These are phyloP conservation scores for Gracilariopsis chorda DNA, from an alignment of 23 red algal genomes.

Conservation along the genomic window DNA sequence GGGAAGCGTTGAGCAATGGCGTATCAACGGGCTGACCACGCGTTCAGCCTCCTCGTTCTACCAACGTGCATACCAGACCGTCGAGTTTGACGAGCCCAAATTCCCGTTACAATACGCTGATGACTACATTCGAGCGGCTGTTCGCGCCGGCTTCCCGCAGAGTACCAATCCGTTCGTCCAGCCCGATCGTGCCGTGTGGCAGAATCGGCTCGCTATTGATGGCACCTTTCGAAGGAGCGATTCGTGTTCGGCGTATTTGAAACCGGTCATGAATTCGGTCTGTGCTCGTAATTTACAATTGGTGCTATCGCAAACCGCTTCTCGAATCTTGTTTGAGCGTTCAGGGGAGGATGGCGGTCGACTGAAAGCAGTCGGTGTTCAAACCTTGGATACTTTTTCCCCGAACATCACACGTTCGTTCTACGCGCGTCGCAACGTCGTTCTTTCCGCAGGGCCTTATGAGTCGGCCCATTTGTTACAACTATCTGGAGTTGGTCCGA, in stretches of 20 bases:
- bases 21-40: conserved; percentile 28
- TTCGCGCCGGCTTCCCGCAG: conserved; percentile 13
- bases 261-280: neutral
- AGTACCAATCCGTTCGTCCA: neutral
- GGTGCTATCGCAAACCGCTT: neutral
- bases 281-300: conserved; percentile 22
- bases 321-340: neutral
- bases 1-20: conserved; percentile 29
- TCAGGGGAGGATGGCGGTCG: neutral
- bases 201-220: conserved; percentile 10
- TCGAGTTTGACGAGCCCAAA: neutral
- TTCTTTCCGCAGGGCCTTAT: conserved; percentile 68
- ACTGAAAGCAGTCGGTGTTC: neutral
- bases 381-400: neutral
- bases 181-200: neutral
- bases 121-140: conserved; percentile 21
- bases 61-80: conserved; percentile 14
- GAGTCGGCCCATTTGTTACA: conserved; percentile 65
- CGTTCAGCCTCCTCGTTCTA: conserved; percentile 2
- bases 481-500: conserved; percentile 79
- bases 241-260: conserved; percentile 43
- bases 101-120: conserved; percentile 25
- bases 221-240: conserved; percentile 17
- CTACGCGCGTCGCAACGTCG: conserved; percentile 15
- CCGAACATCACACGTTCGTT: neutral